phyloP scores from a whole-genome alignment of 768 basidiomycete species.

The Termitomyces eurrhizus region DNA sequence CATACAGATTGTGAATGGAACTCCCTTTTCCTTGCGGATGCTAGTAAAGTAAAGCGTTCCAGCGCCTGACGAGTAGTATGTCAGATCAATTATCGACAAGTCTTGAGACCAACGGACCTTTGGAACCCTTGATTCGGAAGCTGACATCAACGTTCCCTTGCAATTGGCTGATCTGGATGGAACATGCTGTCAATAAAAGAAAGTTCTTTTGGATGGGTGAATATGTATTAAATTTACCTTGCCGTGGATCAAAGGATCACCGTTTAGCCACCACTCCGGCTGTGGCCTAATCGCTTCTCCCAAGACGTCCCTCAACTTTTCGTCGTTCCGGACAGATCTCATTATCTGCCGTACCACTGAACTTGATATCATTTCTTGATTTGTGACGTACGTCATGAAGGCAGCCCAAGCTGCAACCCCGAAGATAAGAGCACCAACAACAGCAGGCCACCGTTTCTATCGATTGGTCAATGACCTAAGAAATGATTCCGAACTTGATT shows the following conservation, averaged over 20 bases:
- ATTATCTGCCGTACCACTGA: constrained; percentile 69
- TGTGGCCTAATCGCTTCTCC: constrained; percentile 66
- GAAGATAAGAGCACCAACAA: constrained; percentile 42
- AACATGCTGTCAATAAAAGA: background rate
- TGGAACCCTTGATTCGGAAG: constrained; percentile 70
- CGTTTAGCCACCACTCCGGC: constrained; percentile 73
- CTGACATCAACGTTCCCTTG: constrained; percentile 78
- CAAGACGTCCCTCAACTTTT: constrained; percentile 45
- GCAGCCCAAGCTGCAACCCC: constrained; percentile 63
- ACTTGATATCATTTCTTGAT: constrained; percentile 74
- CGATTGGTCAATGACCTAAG: background rate
- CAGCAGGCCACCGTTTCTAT: constrained; percentile 55
- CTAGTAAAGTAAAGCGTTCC: constrained; percentile 85
- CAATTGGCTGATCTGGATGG: constrained; percentile 59
- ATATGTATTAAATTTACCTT: constrained; percentile 40
- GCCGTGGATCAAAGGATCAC: constrained; percentile 68
- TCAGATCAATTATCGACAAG: background rate
- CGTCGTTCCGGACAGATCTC: constrained; percentile 51
- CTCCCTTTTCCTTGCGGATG: constrained; percentile 71
- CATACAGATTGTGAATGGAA: constrained; percentile 65
- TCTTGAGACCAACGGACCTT: constrained; percentile 35
- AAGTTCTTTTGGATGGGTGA: background rate
- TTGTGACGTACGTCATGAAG: constrained; percentile 68
- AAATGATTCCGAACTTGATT: background rate
- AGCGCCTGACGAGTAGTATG: constrained; percentile 37